A percentile compares a stretch with the other conserved stretches of the same genome.
Evolutionary conservation across 1,284 basidiomycete genomes (phyloP).

Genomic region (Golubevia sp.): DNA sequence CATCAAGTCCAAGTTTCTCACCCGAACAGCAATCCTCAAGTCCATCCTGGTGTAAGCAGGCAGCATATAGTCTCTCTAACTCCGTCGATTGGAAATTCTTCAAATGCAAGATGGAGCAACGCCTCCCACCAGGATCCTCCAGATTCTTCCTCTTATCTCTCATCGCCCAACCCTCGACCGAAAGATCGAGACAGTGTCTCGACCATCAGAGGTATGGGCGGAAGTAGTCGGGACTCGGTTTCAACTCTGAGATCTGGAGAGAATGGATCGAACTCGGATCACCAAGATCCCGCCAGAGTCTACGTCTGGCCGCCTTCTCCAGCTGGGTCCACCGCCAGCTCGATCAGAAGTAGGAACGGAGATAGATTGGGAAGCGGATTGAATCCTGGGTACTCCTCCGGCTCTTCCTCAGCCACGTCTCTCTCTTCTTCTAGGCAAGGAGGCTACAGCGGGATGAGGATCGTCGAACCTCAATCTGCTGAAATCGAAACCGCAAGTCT

Average conservation of each 20-base stretch:
- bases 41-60: slow-evolving; percentile 19
- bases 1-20: too few relatives aligned
- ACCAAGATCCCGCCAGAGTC: slow-evolving; percentile 9
- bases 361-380: not conserved
- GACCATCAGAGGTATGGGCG: not conserved
- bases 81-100: slow-evolving; percentile 3
- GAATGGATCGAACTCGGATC: not conserved
- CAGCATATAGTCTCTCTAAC: slow-evolving; percentile 40
- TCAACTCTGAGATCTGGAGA: not conserved
- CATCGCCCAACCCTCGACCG: not conserved
- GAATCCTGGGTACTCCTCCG: not conserved
- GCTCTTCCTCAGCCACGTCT: too few relatives aligned
- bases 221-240: not conserved
- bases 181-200: not conserved
- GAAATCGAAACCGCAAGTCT: not conserved
- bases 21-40: slow-evolving; percentile 5
- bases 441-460: not conserved
- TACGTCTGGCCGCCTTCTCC: slow-evolving; percentile 48
- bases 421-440: not conserved
- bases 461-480: not conserved
- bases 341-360: not conserved
- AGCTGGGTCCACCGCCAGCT: slow-evolving; percentile 14
- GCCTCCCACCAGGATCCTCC: not conserved
- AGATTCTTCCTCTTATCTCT: not conserved
- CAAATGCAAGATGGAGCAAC: not conserved